A percentile compares a stretch with the other conserved stretches of the same genome.
Conservation (phyloP, 2,329 filamentous ascomycete species). For the Trichoderma aggressivum region DNA sequence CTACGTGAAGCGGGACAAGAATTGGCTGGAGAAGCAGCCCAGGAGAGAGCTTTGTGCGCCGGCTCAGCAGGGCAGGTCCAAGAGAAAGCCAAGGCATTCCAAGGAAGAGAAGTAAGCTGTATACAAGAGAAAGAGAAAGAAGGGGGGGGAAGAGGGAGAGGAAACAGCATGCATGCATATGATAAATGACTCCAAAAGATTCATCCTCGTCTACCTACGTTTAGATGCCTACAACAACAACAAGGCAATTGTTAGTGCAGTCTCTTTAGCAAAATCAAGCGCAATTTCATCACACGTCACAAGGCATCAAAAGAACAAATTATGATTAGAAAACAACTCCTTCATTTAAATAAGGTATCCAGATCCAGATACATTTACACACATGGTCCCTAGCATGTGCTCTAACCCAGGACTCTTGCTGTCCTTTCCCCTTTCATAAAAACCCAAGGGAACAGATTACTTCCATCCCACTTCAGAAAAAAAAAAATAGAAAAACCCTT, state of each 20-base stretch:
- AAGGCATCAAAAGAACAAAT: not conserved
- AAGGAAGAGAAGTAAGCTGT: not conserved
- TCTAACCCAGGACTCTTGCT: constrained; percentile 15
- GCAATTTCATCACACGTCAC: not conserved
- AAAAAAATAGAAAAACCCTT: constrained; percentile 10
- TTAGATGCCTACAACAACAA: not conserved
- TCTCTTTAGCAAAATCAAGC: not conserved
- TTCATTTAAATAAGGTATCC: constrained; percentile 14
- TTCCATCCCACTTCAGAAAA: constrained; percentile 11
- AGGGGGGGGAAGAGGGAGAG: too few species aligned
- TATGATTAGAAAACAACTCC: not conserved
- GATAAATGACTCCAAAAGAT: not conserved
- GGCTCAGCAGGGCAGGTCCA: constrained; percentile 58
- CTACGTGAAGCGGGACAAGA: constrained; percentile 60
- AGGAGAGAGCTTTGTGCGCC: constrained; percentile 64
- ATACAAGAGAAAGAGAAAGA: too few species aligned
- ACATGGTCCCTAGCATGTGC: constrained; percentile 16
- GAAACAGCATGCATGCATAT: not conserved
- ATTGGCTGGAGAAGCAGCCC: constrained; percentile 60
- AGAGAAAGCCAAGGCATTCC: constrained; percentile 40
- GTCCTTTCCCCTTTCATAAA: constrained; percentile 7
- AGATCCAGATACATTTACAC: constrained; percentile 20
- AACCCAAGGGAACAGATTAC: constrained; percentile 3
- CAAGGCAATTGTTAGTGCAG: not conserved
- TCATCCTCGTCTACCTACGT: not conserved